Base-by-base conservation (phyloP, 306 rosid genomes). In the Gynostemma pentaphyllum region DNA sequence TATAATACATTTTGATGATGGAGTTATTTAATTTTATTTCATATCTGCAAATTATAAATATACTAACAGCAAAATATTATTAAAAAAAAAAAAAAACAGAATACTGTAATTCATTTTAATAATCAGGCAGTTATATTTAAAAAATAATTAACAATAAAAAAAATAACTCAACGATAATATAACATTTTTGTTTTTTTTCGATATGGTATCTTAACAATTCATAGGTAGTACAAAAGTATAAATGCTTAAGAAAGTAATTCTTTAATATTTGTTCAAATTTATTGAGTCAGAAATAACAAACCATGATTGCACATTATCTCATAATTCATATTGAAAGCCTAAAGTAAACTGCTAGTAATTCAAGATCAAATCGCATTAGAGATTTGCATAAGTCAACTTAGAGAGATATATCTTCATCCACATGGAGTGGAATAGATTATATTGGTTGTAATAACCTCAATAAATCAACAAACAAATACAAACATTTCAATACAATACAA, bases 361-460 rank as follows among this genome's bases (percentile, higher is more conserved):
- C 42, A 16, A 30, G 36, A 16, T 29, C 9, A 34, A 26, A 30
- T 4, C 1, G 26, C 62, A 30, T 30, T 30, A 54, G 7, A 29
- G 7, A 34, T 32, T n/a, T 18, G 28, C 18, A 18, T 6, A 10
- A 56, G 63, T 56, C 18, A 56, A 18, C 39, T 34, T 18, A 56
- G 16, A 56, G 44, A 34, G 29, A 10, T n/a, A n/a, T n/a, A n/a
- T n/a, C n/a, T n/a, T 36, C 26, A n/a, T n/a, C n/a, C n/a, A n/a
- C n/a, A n/a, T n/a, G n/a, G n/a, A n/a, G n/a, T n/a, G n/a, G n/a
- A n/a, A n/a, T n/a, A n/a, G n/a, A n/a, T n/a, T n/a, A n/a, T n/a
- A n/a, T n/a, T n/a, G n/a, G n/a, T 57, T 36, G 62, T 18, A 56
- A 55, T 16, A 34, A 56, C 64, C 64, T 34, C 64, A 56, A 56